Base-by-base conservation (phyloP, 2,329 filamentous ascomycete genomes). In the Fusarium decemcellulare region DNA sequence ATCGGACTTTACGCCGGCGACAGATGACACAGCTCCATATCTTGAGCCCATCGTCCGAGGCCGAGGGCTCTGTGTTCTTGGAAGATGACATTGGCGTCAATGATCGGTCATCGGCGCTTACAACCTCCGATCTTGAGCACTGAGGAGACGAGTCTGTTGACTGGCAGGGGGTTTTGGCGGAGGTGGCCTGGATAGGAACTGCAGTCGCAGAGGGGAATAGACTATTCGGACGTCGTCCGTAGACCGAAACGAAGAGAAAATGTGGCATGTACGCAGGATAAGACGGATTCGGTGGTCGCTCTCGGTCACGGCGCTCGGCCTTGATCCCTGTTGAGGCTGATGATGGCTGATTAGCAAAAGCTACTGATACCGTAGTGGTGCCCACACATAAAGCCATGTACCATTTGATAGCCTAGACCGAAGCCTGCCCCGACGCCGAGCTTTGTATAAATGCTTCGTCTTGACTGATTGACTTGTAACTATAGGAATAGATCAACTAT, bases 11-110 rank as follows among this genome's bases (percentile, higher is more conserved):
- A 56, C 76, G 76, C 1, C 75, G 74, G 14, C 77, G 74, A 44
- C 77, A 79, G 23, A 71, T 72, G 29, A 78, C 67, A 46, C 77
- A 79, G 63, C 75, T 79, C 77, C 77, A 79, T 59, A 75, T 73
- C 11, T 70, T 74, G 50, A 77, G 70, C n/a, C 23, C 63, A 10
- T 57, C 36, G 12, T 64, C 60, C 29, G 67, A 54, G 30, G 36
- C 57, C 27, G 65, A 56, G 44, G 57, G 39, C n/a, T 63, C 51
- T 9, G 59, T 30, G 34, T 58, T 39, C 12, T 51, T 50, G 43
- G 46, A 15, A 3, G 61, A 29, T 30, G 66, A 56, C 61, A 61
- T 61, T 40, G 59, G 14, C n/a, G 36, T 15, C 6, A 4, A 40
- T 16, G 63, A 42, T 65, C 67, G 70, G 70, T 53, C 55, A 68